Percentiles rank a stretch among this genome's conserved stretches.
These are phyloP conservation scores for Talaromyces stipitatus DNA, from an alignment of 495 filamentous ascomycete species.

Conservation along the genomic window DNA sequence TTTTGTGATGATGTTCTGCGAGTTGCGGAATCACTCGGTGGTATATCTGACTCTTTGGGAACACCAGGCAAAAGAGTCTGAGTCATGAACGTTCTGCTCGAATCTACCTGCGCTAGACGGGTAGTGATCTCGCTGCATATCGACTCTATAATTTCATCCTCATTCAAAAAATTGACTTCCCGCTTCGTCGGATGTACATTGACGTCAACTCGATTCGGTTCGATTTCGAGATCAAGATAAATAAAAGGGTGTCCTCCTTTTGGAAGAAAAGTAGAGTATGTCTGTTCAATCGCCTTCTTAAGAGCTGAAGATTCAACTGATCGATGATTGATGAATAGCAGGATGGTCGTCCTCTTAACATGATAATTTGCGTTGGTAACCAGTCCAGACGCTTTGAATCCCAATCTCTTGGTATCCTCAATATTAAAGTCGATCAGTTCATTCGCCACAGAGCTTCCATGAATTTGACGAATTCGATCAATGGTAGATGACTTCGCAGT, in stretches of 20 bases:
- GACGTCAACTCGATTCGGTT: slow-evolving; percentile 89
- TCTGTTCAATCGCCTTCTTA: slow-evolving; percentile 85
- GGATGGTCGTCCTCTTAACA: slow-evolving; percentile 79
- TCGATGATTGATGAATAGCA: slow-evolving; percentile 96
- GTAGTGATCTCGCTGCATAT: slow-evolving; percentile 76
- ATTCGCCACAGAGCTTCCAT: slow-evolving; percentile 79
- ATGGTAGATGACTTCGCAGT: slow-evolving; percentile 59
- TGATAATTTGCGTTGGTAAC: slow-evolving; percentile 94
- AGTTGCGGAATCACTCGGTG: neutral
- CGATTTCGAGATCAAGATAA: slow-evolving; percentile 89
- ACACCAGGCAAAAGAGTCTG: slow-evolving; percentile 78
- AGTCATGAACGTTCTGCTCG: slow-evolving; percentile 88
- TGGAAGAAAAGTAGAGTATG: slow-evolving; percentile 81
- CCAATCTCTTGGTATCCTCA: slow-evolving; percentile 62
- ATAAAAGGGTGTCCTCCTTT: slow-evolving; percentile 94
- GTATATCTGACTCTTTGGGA: slow-evolving; percentile 23
- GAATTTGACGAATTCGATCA: slow-evolving; percentile 85
- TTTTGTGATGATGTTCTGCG: slow-evolving; percentile 40
- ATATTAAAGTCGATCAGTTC: slow-evolving; percentile 75
- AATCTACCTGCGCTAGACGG: slow-evolving; percentile 82
- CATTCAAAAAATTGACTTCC: slow-evolving; percentile 96
- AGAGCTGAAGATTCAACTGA: slow-evolving; percentile 90
- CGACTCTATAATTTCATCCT: slow-evolving; percentile 90
- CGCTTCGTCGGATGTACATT: slow-evolving; percentile 98
- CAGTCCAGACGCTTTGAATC: slow-evolving; percentile 74